These are phyloP conservation scores for Kuraishia capsulata DNA, from an alignment of 805 yeast species.

Conservation along the genomic window DNA sequence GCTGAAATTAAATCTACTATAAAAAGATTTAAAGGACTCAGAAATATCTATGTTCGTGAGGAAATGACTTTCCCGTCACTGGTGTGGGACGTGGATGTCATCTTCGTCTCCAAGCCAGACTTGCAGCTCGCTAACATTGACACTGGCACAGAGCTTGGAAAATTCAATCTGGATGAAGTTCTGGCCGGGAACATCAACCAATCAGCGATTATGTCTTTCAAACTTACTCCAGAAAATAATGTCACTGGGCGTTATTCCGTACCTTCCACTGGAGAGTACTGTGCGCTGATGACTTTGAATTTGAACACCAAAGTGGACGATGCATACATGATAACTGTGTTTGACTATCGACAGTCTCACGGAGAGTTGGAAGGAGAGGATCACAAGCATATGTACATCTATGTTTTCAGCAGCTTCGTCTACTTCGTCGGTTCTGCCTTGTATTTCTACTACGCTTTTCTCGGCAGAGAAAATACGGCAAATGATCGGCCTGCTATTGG, in stretches of 20 bases:
- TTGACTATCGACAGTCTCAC: slow-evolving; percentile 23
- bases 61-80: no score
- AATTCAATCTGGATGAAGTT: slow-evolving; percentile 12
- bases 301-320: slow-evolving; percentile 8
- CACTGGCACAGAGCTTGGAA: no score
- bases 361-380: slow-evolving; percentile 19
- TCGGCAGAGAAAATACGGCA: slow-evolving; percentile 6
- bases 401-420: slow-evolving; percentile 11
- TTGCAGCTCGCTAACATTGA: no score
- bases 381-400: slow-evolving; percentile 14
- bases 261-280: slow-evolving; percentile 14
- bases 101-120: no score
- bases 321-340: slow-evolving; percentile 6
- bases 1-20: no score
- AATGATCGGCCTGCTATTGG: slow-evolving; percentile 72
- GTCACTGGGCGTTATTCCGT: slow-evolving; percentile 9
- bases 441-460: slow-evolving; percentile 9
- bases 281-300: slow-evolving; percentile 14
- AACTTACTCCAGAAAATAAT: slow-evolving; percentile 4
- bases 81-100: no score
- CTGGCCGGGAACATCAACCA: slow-evolving; percentile 9
- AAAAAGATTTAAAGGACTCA: no score
- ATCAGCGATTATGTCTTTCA: slow-evolving; percentile 8
- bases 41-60: no score
- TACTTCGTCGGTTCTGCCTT: slow-evolving; percentile 9